Evolutionary conservation across 2,329 filamentous ascomycete species (phyloP), one percentile per base, ranked within the genome.

Genomic region (Xylaria polymorpha): DNA sequence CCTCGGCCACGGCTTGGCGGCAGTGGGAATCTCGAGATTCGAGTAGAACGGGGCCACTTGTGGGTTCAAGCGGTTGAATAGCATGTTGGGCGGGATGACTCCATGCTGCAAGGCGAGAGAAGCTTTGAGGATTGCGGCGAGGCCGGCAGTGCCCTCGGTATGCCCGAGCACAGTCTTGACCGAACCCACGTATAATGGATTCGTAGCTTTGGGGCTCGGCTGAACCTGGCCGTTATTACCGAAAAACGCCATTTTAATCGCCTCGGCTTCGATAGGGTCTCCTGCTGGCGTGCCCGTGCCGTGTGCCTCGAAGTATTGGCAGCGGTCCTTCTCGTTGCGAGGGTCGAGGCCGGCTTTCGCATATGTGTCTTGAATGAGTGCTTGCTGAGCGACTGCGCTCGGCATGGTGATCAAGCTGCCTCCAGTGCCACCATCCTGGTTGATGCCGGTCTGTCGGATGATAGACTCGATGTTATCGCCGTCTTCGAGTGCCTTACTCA

Each of bases 361-460:
- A 66, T 83, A 83, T 1, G 76, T 77, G 2, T 66, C 61, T 57
- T 72, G 62, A 55, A 81, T 81, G 2, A 80, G 58, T 1, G 63
- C 67, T 7, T 68, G 72, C 71, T 83, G 82, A 1, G 80, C 76
- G 0, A 66, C 51, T 0, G 46, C 53, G 51, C 69, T 82, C 0
- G 84, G 85, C 68, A 83, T 77, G 0, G 83, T 84, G n/a, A 50
- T 37, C 35, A 37, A 37, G 35, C 35, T 56, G 14, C 53, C 53
- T 20, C 18, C 8, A 12, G 61, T 55, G 7, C 8, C 15, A 14
- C 70, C 70, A 44, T 72, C 70, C 51, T 64, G 60, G 25, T 72
- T 72, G 6, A 63, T 22, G 4, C 12, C 69, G 1, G 67, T 69
- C 15, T 67, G 60, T 0, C 67, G 59, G 1, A 71, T 63, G 9